These are phyloP conservation scores for Phytopythium aichiense DNA, from an alignment of 352 stramenopile genomes.

Conservation along the genomic window DNA sequence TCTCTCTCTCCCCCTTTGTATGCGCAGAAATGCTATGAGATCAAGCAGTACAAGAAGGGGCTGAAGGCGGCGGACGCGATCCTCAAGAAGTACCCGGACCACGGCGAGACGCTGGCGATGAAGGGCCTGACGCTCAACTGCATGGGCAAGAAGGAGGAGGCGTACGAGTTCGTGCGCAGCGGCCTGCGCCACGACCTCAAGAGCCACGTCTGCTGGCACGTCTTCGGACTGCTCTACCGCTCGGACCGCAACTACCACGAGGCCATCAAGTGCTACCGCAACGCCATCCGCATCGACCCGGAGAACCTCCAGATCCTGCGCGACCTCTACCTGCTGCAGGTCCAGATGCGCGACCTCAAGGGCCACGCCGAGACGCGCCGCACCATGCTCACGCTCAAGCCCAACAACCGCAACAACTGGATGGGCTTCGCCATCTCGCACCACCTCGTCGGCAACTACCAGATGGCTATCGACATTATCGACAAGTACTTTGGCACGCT, in stretches of 20 bases:
- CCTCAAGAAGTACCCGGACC: slow-evolving; percentile 96
- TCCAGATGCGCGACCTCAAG: slow-evolving; percentile 88
- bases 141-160: slow-evolving; percentile 94
- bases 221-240: slow-evolving; percentile 97
- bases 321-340: slow-evolving; percentile 95
- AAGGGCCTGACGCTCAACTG: slow-evolving; percentile 96
- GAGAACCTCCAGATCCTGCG: slow-evolving; percentile 97
- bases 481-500: slow-evolving; percentile 94
- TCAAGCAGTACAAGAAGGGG: slow-evolving; percentile 99
- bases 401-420: slow-evolving; percentile 96
- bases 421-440: slow-evolving; percentile 96
- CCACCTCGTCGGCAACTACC: slow-evolving; percentile 90
- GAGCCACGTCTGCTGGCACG: slow-evolving; percentile 98
- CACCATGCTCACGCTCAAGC: slow-evolving; percentile 92
- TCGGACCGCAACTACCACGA: slow-evolving; percentile 96
- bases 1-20: not conserved
- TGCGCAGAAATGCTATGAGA: slow-evolving; percentile 94
- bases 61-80: slow-evolving; percentile 94
- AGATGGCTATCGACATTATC: slow-evolving; percentile 94
- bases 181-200: slow-evolving; percentile 92
- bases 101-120: slow-evolving; percentile 98
- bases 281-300: slow-evolving; percentile 95
- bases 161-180: slow-evolving; percentile 94
- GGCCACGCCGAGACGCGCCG: slow-evolving; percentile 94
- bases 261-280: slow-evolving; percentile 98